Percentiles rank a stretch among this genome's conserved stretches.
These are phyloP conservation scores for Astragalus membranaceus DNA, from an alignment of 306 rosid species.

Conservation along the genomic window DNA sequence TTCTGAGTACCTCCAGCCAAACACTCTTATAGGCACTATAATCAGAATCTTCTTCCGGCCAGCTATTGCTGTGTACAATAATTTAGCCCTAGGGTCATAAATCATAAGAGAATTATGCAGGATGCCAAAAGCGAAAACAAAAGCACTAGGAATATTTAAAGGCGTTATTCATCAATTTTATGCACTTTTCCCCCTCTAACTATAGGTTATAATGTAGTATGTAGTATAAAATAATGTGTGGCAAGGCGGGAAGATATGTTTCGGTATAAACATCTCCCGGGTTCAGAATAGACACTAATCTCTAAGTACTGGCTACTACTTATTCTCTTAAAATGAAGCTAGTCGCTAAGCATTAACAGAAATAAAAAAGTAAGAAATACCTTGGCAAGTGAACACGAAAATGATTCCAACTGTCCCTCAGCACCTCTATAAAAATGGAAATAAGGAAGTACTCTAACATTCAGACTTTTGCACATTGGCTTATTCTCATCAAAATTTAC, in stretches of 20 bases:
- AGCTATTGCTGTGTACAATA: not conserved
- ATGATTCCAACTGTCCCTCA: slow-evolving; percentile 83
- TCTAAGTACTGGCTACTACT: not conserved
- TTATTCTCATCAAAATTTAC: slow-evolving; percentile 97
- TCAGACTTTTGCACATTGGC: slow-evolving; percentile 94
- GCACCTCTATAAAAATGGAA: slow-evolving; percentile 98
- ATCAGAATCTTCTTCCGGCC: not conserved
- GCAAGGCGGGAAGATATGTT: slow-evolving; percentile 4
- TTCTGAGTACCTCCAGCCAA: not conserved
- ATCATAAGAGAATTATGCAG: not conserved
- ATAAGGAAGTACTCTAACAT: slow-evolving; percentile 93
- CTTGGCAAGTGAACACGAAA: slow-evolving; percentile 98
- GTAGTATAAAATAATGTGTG: not conserved
- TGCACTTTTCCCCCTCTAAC: not conserved
- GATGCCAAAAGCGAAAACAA: not conserved
- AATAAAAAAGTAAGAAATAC: slow-evolving; percentile 33
- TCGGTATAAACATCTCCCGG: not conserved
- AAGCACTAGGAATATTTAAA: not conserved
- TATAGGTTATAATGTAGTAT: not conserved
- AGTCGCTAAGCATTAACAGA: slow-evolving; percentile 7
- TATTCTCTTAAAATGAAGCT: not conserved
- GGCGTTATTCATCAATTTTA: not conserved
- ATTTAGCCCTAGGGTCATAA: not conserved
- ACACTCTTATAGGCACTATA: not conserved
- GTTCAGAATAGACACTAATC: not conserved